Conservation (phyloP, 2,329 filamentous ascomycete genomes). For the Fusarium cicatricum region DNA sequence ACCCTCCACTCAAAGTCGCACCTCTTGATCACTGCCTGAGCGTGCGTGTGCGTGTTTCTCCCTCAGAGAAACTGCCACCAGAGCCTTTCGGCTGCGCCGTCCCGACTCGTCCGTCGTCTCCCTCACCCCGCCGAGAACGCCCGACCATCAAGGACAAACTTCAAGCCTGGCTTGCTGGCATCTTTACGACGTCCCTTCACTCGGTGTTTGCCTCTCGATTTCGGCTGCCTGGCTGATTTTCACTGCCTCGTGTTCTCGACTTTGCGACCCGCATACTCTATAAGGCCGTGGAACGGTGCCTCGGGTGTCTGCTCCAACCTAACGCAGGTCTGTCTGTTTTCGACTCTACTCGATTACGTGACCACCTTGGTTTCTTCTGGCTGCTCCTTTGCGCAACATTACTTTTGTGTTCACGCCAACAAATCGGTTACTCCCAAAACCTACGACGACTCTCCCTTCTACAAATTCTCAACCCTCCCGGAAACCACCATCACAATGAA, state of each 20-base stretch:
- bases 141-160: conserved; percentile 33
- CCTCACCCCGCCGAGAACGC: conserved; percentile 40
- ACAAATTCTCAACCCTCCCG: not conserved
- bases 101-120: conserved; percentile 19
- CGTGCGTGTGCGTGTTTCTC: conserved; percentile 23
- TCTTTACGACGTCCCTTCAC: not conserved
- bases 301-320: conserved; percentile 7
- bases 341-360: conserved; percentile 32
- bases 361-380: conserved; percentile 16
- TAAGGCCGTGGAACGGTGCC: conserved; percentile 10
- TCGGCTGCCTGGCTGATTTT: not conserved
- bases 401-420: not conserved
- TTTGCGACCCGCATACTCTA: conserved; percentile 3
- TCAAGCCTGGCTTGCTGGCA: conserved; percentile 12
- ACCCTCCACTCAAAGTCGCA: not conserved
- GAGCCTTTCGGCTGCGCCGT: conserved; percentile 32
- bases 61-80: conserved; percentile 26
- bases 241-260: not conserved
- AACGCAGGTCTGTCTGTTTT: conserved; percentile 10
- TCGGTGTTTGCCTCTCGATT: not conserved
- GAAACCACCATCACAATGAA: conserved; percentile 64
- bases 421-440: not conserved
- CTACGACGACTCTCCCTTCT: not conserved
- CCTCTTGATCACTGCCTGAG: not conserved
- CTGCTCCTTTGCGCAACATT: conserved; percentile 11